phyloP scores from a whole-genome alignment of 495 filamentous ascomycete genomes.

The Neurospora cerealis region DNA sequence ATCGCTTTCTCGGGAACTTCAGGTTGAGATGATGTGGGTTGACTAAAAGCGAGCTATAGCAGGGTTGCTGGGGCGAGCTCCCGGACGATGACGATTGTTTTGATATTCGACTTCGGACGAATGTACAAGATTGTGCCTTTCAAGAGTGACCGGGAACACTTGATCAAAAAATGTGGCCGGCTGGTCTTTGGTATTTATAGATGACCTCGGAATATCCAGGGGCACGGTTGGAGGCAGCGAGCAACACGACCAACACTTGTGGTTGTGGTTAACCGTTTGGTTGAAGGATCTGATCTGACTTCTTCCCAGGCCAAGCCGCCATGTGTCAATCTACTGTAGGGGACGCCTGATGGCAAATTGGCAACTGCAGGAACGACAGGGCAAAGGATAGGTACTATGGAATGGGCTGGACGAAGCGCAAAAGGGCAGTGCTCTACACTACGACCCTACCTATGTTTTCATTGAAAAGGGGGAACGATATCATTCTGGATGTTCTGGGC shows the following conservation, averaged over 20 bases:
- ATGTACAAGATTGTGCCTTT: background rate
- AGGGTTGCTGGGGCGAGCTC: background rate
- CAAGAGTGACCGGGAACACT: background rate
- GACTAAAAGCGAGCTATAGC: background rate
- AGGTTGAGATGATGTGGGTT: background rate
- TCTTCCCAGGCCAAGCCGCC: background rate
- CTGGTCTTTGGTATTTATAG: background rate
- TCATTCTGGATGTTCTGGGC: background rate
- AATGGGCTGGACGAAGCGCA: background rate
- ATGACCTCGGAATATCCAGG: background rate
- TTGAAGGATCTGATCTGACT: background rate
- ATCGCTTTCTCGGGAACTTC: background rate
- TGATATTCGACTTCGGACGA: background rate
- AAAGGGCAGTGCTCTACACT: background rate
- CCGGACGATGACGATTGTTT: background rate
- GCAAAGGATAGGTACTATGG: background rate
- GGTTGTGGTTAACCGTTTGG: background rate
- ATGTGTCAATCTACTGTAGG: background rate
- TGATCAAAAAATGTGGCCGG: background rate
- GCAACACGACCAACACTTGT: background rate
- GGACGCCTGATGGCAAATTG: background rate
- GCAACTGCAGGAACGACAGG: background rate
- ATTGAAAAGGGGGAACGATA: background rate
- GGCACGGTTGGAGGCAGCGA: background rate
- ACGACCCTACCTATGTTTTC: background rate